phyloP scores from a whole-genome alignment of 1,139 yeast species.

The Diutina pseudorugosa region DNA sequence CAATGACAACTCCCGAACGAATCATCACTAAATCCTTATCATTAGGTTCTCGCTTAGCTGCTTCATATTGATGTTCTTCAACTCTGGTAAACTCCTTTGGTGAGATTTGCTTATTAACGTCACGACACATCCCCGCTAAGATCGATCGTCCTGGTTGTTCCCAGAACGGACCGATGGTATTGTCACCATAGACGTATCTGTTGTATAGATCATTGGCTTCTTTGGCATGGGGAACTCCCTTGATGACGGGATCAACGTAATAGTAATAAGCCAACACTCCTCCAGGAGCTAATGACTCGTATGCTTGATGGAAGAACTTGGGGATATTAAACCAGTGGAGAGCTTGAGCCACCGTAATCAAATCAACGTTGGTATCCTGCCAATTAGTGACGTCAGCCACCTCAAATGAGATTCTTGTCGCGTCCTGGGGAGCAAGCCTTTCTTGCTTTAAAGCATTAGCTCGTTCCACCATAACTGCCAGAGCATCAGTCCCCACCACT shows the following conservation, averaged over 20 bases:
- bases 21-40: constrained; percentile 13
- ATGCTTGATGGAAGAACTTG: background rate
- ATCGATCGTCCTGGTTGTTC: constrained; percentile 33
- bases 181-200: constrained; percentile 26
- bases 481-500: constrained; percentile 25
- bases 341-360: constrained; percentile 35
- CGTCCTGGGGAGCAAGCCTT: constrained; percentile 15
- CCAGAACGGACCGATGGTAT: constrained; percentile 30
- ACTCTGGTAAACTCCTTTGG: constrained; percentile 16
- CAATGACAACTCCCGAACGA: constrained; percentile 13
- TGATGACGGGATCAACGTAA: constrained; percentile 29
- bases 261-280: constrained; percentile 34
- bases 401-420: constrained; percentile 17
- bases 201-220: constrained; percentile 15
- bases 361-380: constrained; percentile 14
- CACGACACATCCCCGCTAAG: constrained; percentile 16
- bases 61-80: constrained; percentile 15
- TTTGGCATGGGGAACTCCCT: constrained; percentile 15
- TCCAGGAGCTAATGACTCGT: constrained; percentile 12
- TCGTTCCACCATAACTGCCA: constrained; percentile 22
- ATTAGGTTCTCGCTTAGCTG: constrained; percentile 11
- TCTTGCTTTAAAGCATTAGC: constrained; percentile 17
- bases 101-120: constrained; percentile 23
- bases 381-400: constrained; percentile 26
- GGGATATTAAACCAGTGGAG: constrained; percentile 28